Base-by-base conservation (phyloP, 2,329 filamentous ascomycete species). In the Elsinoe australis region DNA sequence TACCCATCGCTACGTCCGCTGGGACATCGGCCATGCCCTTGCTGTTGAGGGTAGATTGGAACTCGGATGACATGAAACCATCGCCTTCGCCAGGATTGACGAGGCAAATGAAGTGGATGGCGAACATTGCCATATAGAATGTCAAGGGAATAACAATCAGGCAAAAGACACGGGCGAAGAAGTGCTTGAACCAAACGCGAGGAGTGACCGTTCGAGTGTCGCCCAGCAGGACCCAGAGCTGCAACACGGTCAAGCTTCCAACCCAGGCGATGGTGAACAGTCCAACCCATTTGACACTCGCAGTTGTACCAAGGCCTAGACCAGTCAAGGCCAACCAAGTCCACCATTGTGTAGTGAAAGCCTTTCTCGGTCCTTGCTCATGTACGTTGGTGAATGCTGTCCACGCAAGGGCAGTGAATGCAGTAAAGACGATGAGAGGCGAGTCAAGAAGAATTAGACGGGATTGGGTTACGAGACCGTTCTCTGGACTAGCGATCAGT, bases 231-330 rank as follows among this genome's bases (percentile, higher is more conserved):
- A 95, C 82, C 92, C 92, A 98, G 51, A 98, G 78, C 71, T 98
- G 92, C 36, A 98, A 66, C 35, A 90, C 67, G 29, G 92, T 98
- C 69, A 98, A 78, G 67, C 76, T 80, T 53, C 92, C 92, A 56
- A 98, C 87, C 92, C 92, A 98, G 41, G 90, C 92, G 66, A 95
- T 95, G 54, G 92, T 98, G 73, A 98, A 96, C 46, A 98, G 75
- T 44, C 92, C 92, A 61, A 98, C 92, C 92, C 92, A 98, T 73
- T 98, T 98, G 61, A 96, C 89, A 70, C 90, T 96, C 53, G 83
- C 79, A 5, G 92, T 96, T 44, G 90, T 83, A 53, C 92, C 92
- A 44, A 98, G 74, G 29, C 84, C 85, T 34, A 98, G 71, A 58
- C 92, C 92, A 35, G 86, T 94, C 63, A 87, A 80, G 50, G 77